A percentile compares a stretch with the other conserved stretches of the same genome.
These are phyloP conservation scores for Davidsoniella neocaledoniae DNA, from an alignment of 2,329 filamentous ascomycete genomes.

Conservation along the genomic window DNA sequence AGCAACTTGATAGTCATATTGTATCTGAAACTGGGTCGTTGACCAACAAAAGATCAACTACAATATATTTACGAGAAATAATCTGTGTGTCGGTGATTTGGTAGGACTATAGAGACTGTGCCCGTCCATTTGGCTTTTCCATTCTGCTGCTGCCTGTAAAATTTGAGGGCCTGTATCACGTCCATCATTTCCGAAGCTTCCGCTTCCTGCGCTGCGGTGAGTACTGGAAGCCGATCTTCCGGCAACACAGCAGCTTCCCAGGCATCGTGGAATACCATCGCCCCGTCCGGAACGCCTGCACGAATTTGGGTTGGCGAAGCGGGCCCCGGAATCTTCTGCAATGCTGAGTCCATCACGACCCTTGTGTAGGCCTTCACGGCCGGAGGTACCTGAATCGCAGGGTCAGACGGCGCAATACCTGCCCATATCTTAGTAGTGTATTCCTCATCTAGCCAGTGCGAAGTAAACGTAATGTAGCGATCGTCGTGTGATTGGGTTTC, in stretches of 20 bases:
- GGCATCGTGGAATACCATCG: slow-evolving; percentile 32
- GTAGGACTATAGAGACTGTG: not conserved
- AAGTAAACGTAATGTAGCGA: slow-evolving; percentile 14
- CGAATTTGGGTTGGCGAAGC: slow-evolving; percentile 31
- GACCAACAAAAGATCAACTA: too few relatives aligned
- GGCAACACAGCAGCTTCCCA: slow-evolving; percentile 34
- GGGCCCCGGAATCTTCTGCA: slow-evolving; percentile 25
- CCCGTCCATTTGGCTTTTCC: slow-evolving; percentile 2
- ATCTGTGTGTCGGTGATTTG: not conserved
- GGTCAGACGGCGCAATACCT: slow-evolving; percentile 17
- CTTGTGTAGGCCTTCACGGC: slow-evolving; percentile 11
- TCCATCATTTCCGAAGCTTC: slow-evolving; percentile 3
- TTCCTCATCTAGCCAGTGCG: slow-evolving; percentile 16
- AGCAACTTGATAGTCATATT: too few relatives aligned
- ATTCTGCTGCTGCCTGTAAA: not conserved
- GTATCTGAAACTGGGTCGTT: too few relatives aligned
- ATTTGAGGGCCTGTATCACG: slow-evolving; percentile 3
- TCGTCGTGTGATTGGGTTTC: slow-evolving; percentile 7
- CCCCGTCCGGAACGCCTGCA: slow-evolving; percentile 30
- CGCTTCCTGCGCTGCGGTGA: slow-evolving; percentile 1
- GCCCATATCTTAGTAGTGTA: slow-evolving; percentile 17
- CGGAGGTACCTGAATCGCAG: slow-evolving; percentile 3
- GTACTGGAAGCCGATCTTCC: not conserved
- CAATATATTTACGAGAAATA: too few relatives aligned
- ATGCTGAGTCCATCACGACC: slow-evolving; percentile 22